A percentile compares a stretch with the other conserved stretches of the same genome.
phyloP scores from a whole-genome alignment of 805 yeast species.

The Lachancea waltii region DNA sequence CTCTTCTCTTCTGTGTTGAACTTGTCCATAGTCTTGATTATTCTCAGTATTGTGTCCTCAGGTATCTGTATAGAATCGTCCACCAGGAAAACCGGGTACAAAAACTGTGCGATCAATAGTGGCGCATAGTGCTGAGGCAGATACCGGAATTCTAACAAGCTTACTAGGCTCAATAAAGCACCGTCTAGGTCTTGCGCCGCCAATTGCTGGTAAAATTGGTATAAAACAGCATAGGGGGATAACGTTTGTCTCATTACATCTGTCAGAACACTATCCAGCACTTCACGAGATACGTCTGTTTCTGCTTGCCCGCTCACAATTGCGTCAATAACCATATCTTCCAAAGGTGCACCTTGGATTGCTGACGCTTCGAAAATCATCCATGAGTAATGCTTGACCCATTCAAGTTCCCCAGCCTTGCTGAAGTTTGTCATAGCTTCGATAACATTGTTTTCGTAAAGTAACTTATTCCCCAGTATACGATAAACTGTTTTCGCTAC shows the following conservation, averaged over 20 bases:
- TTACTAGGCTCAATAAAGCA: conserved; percentile 20
- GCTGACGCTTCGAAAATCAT: conserved; percentile 55
- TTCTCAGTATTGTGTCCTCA: conserved; percentile 19
- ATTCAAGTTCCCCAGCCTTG: conserved; percentile 51
- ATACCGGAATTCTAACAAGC: conserved; percentile 24
- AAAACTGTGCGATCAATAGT: conserved; percentile 22
- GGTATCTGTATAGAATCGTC: conserved; percentile 14
- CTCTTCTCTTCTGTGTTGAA: conserved; percentile 5
- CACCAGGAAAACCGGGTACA: conserved; percentile 23
- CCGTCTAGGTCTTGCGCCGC: conserved; percentile 21
- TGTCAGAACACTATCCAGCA: conserved; percentile 34
- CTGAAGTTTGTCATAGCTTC: conserved; percentile 63
- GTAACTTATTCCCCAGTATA: conserved; percentile 41
- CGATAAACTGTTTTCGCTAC: conserved; percentile 53
- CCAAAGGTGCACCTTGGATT: conserved; percentile 44
- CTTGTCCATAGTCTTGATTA: conserved; percentile 22
- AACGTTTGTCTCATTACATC: conserved; percentile 61
- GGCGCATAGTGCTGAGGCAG: conserved; percentile 27
- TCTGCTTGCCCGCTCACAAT: conserved; percentile 37
- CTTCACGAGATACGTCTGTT: conserved; percentile 22
- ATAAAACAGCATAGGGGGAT: conserved; percentile 63
- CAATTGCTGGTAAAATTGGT: conserved; percentile 40
- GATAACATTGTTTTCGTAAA: conserved; percentile 48
- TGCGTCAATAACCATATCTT: conserved; percentile 51
- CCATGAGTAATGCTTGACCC: conserved; percentile 50